These are phyloP conservation scores for Globisporangium acanthophoron DNA, from an alignment of 352 stramenopile species.

Conservation along the genomic window DNA sequence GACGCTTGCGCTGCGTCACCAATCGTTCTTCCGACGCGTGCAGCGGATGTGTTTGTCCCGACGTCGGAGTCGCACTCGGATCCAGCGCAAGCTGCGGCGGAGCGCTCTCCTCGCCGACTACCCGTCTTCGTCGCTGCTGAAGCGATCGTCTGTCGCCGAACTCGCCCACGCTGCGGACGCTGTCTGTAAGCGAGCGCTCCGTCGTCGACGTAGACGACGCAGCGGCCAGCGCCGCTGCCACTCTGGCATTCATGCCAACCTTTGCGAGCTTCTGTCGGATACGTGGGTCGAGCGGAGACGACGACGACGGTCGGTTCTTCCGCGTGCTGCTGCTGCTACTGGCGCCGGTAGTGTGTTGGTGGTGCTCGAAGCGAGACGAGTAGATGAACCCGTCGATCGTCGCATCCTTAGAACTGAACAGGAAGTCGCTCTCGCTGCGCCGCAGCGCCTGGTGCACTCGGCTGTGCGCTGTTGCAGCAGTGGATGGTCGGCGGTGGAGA, in stretches of 20 bases:
- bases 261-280: constrained; percentile 13
- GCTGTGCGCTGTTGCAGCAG: constrained; percentile 41
- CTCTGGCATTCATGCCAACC: constrained; percentile 2
- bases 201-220: neutral
- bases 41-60: neutral
- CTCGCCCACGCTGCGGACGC: neutral
- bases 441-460: constrained; percentile 54
- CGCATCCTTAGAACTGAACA: constrained; percentile 39
- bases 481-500: constrained; percentile 25
- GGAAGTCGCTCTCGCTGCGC: constrained; percentile 49
- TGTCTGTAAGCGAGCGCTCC: neutral
- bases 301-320: constrained; percentile 14
- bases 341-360: constrained; percentile 6
- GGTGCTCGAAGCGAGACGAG: constrained; percentile 44
- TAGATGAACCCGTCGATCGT: constrained; percentile 48
- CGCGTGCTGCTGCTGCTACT: neutral
- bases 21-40: constrained; percentile 18
- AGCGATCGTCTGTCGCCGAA: neutral
- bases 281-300: constrained; percentile 11
- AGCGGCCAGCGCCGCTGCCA: neutral
- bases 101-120: neutral
- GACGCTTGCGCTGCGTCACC: constrained; percentile 48
- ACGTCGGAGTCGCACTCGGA: neutral
- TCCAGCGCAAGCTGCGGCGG: neutral
- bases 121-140: neutral